Conservation (phyloP, 139 green algal species). For the Chlorella sorokiniana region DNA sequence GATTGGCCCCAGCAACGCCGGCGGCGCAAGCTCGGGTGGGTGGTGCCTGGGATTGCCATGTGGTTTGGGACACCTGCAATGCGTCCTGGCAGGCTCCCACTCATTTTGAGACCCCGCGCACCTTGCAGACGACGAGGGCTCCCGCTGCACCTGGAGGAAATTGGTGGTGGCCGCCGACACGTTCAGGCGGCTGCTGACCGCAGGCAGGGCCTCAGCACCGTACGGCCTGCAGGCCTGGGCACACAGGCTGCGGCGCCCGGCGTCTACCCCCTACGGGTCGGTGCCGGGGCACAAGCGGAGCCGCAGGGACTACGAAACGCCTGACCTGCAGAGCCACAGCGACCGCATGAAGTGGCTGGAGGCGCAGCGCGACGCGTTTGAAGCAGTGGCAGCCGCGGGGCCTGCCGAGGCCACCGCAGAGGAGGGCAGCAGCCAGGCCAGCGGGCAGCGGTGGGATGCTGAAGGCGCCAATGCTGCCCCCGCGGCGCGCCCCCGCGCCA, state of each 20-base stretch:
- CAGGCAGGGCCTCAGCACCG: not conserved
- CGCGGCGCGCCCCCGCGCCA: not conserved
- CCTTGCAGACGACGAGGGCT: slow-evolving; percentile 10
- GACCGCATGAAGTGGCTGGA: slow-evolving; percentile 18
- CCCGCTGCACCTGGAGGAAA: slow-evolving; percentile 7
- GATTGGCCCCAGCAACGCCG: slow-evolving; percentile 20
- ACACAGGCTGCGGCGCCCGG: not conserved
- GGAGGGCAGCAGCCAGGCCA: not conserved
- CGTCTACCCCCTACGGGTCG: not conserved
- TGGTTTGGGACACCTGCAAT: not conserved
- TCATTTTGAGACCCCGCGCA: too few species aligned
- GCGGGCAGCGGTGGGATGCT: not conserved
- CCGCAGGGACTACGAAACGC: slow-evolving; percentile 18
- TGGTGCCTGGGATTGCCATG: not conserved
- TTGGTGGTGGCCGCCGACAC: not conserved
- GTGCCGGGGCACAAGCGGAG: slow-evolving; percentile 8
- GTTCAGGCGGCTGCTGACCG: not conserved
- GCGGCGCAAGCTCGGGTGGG: slow-evolving; percentile 21
- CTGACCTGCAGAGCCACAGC: slow-evolving; percentile 12
- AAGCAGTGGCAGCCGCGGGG: not conserved
- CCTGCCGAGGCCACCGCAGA: not conserved
- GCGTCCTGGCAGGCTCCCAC: too few species aligned
- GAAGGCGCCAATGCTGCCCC: not conserved
- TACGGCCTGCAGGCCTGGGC: not conserved
- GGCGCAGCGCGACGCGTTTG: not conserved